Base-by-base conservation (phyloP, 1,139 yeast genomes). In the Chernovozyma sophiae-reginae region DNA sequence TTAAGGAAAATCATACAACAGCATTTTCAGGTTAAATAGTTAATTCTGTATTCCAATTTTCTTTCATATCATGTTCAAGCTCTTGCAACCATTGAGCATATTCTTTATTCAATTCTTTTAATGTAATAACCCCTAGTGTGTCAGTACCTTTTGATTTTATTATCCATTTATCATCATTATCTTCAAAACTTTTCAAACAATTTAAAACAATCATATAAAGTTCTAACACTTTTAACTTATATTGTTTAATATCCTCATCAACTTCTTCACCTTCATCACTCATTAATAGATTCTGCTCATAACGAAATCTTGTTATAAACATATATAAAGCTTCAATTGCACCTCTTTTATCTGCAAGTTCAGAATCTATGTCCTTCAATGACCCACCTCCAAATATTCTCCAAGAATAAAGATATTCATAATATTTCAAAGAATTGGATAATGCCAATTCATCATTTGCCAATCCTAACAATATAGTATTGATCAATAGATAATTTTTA, bases 241-340 rank as follows among this genome's bases (percentile, higher is more conserved):
- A 61, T 33, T 63, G 60, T 41, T 59, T 60, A 31, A 55, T 47
- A 33, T 62, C 66, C 15, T 55, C 60, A 18, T 34, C 36, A 22
- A 33, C 34, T n/a, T 34, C 22, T 2, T 41, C 33, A 17, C 40
- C 30, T 8, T 43, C 42, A 20, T 42, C 36, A n/a, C 33, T 28
- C 11, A 40, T 35, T 5, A 50, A 37, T 24, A 52, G 39, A 28
- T 51, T 47, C 24, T 51, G 46, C 16, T 49, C 53, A 16, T 50
- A 40, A 15, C 56, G 60, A 50, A 68, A 68, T 30, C 74, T 56
- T 10, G 62, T 58, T 31, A 79, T 75, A 48, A 75, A 79, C 40
- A 67, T 60, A 48, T 79, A 79, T 35, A 80, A 58, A 1, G 82
- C 64, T 47, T 80, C 83, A 20, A 71, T 59, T 1, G 85, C 77